Percentiles rank a stretch among this genome's conserved stretches.
phyloP scores from a whole-genome alignment of 2,329 filamentous ascomycete species.

The Fusarium liriodendri region DNA sequence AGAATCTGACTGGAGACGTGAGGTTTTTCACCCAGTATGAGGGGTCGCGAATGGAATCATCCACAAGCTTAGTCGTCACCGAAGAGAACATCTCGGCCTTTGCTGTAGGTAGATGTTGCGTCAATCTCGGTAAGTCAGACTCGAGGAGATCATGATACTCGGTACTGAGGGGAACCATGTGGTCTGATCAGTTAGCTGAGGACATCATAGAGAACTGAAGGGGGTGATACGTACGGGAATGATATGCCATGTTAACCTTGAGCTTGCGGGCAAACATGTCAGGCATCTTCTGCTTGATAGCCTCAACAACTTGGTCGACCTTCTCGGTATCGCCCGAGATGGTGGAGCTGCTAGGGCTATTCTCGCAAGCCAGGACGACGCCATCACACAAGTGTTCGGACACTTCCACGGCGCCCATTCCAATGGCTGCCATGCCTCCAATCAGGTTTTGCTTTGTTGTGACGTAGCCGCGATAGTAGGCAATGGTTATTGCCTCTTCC shows the following conservation, averaged over 20 bases:
- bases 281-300: neutral
- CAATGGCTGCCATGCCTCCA: constrained; percentile 16
- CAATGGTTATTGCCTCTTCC: constrained; percentile 6
- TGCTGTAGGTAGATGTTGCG: rapidly evolving
- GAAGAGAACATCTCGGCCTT: constrained; percentile 49
- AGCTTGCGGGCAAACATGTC: constrained; percentile 3
- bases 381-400: neutral
- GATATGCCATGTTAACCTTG: constrained; percentile 14
- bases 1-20: constrained; percentile 52
- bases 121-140: neutral
- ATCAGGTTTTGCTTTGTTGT: neutral
- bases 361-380: constrained; percentile 18
- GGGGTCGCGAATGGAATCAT: constrained; percentile 49
- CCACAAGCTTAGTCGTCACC: constrained; percentile 51
- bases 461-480: constrained; percentile 13
- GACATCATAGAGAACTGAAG: neutral
- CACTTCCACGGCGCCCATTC: neutral
- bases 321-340: constrained; percentile 4
- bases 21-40: constrained; percentile 55
- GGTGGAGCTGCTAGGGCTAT: constrained; percentile 7
- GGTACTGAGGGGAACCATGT: constrained; percentile 28
- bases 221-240: constrained; percentile 5
- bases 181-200: constrained; percentile 36
- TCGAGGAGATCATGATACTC: constrained; percentile 1
- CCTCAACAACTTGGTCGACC: neutral